Evolutionary conservation across 129 eudicot species (phyloP).

Genomic region (Helianthus tuberosus): DNA sequence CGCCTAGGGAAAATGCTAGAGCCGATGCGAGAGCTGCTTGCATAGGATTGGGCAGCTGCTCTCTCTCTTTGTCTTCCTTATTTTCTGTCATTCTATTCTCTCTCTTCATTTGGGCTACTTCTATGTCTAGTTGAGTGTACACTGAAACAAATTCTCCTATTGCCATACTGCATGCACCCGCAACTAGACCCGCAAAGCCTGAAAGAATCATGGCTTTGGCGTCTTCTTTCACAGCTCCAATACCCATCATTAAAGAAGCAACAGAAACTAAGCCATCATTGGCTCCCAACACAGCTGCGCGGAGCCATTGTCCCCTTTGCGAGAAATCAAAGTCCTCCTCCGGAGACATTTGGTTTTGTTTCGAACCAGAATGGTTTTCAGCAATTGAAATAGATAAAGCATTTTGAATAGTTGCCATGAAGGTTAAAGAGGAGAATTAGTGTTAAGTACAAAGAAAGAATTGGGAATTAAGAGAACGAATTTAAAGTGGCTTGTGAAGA

Average conservation of each 20-base stretch:
- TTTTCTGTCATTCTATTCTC: background rate
- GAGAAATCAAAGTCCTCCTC: constrained; percentile 32
- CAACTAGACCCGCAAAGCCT: constrained; percentile 42
- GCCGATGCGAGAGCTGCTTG: constrained; percentile 61
- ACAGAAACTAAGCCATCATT: constrained; percentile 39
- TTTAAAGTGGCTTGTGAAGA: constrained; percentile 21
- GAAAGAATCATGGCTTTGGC: constrained; percentile 35
- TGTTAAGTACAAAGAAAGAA: background rate
- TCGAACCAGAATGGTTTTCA: constrained; percentile 7
- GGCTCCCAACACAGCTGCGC: constrained; percentile 37
- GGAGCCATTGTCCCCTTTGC: constrained; percentile 39
- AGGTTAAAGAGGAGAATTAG: background rate
- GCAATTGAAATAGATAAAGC: constrained; percentile 25
- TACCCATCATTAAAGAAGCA: constrained; percentile 40
- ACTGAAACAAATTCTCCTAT: constrained; percentile 39
- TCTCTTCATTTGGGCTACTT: constrained; percentile 39
- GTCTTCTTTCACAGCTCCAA: constrained; percentile 29
- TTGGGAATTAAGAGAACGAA: background rate
- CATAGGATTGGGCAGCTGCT: constrained; percentile 45
- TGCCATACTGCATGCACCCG: constrained; percentile 46
- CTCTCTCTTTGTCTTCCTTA: constrained; percentile 12
- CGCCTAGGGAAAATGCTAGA: constrained; percentile 52
- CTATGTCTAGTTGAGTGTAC: constrained; percentile 34
- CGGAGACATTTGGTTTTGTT: background rate
- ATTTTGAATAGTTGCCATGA: constrained; percentile 25